Evolutionary conservation across 371 early-diverging fungal genomes (phyloP).

Genomic region (Lichtheimia ornata): DNA sequence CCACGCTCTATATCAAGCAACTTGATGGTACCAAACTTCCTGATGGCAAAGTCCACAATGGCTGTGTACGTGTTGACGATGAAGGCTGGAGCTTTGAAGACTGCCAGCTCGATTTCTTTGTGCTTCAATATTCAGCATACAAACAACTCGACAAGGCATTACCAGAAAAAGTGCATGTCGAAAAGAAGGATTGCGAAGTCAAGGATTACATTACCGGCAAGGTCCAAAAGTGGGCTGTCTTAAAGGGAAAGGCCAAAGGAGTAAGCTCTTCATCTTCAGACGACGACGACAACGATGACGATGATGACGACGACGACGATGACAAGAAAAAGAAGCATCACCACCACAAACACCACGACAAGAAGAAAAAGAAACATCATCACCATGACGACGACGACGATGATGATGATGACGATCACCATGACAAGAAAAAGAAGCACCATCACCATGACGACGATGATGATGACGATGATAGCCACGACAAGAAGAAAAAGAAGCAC

Average conservation of each 20-base stretch:
- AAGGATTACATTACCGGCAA: conserved; percentile 20
- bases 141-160: conserved; percentile 11
- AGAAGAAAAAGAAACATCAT: too few relatives aligned
- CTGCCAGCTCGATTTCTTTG: conserved; percentile 40
- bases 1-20: conserved; percentile 35
- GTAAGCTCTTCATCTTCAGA: not conserved
- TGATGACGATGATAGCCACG: too few relatives aligned
- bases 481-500: too few relatives aligned
- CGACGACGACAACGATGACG: too few relatives aligned
- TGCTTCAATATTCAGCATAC: conserved; percentile 28
- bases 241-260: conserved; percentile 3
- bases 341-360: too few relatives aligned
- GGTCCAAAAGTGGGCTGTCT: conserved; percentile 21
- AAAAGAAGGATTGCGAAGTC: conserved; percentile 20
- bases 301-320: too few relatives aligned
- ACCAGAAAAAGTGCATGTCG: conserved; percentile 17
- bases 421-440: too few relatives aligned
- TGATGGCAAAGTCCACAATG: conserved; percentile 42
- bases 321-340: too few relatives aligned
- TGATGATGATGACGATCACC: too few relatives aligned
- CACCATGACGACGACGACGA: too few relatives aligned
- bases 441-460: too few relatives aligned
- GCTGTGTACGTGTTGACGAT: conserved; percentile 48
- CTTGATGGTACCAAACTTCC: conserved; percentile 34
- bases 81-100: conserved; percentile 36